Evolutionary conservation across 1,284 basidiomycete genomes (phyloP).

Genomic region (Lentinula novae-zelandiae): DNA sequence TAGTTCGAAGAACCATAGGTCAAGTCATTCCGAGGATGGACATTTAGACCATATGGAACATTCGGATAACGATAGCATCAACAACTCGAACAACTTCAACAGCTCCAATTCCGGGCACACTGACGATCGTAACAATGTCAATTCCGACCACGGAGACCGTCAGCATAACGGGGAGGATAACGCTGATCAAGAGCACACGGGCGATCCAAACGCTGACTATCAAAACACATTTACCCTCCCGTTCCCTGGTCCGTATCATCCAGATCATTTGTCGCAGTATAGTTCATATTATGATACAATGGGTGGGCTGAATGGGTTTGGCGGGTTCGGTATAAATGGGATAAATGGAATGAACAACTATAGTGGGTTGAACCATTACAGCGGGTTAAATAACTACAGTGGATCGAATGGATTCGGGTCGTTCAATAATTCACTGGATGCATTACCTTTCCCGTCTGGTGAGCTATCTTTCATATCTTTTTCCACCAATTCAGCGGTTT

Average conservation of each 20-base stretch:
- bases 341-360: not conserved
- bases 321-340: not conserved
- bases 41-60: not conserved
- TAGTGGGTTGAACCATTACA: not conserved
- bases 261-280: slow-evolving; percentile 55
- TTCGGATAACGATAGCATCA: not conserved
- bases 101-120: not conserved
- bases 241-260: slow-evolving; percentile 70
- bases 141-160: not conserved
- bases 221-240: slow-evolving; percentile 30
- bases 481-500: too few relatives aligned
- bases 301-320: not conserved
- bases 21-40: not conserved
- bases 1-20: not conserved
- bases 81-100: not conserved
- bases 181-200: not conserved
- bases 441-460: slow-evolving; percentile 40
- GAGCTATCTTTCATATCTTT: slow-evolving; percentile 18
- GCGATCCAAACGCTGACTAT: slow-evolving; percentile 5
- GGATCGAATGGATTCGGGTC: not conserved
- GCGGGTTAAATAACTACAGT: not conserved
- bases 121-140: slow-evolving; percentile 7
- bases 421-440: slow-evolving; percentile 37
- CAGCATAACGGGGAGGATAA: not conserved
- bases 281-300: slow-evolving; percentile 20